Base-by-base conservation (phyloP, 73 alveolate genomes). In the Paramecium bursaria region DNA sequence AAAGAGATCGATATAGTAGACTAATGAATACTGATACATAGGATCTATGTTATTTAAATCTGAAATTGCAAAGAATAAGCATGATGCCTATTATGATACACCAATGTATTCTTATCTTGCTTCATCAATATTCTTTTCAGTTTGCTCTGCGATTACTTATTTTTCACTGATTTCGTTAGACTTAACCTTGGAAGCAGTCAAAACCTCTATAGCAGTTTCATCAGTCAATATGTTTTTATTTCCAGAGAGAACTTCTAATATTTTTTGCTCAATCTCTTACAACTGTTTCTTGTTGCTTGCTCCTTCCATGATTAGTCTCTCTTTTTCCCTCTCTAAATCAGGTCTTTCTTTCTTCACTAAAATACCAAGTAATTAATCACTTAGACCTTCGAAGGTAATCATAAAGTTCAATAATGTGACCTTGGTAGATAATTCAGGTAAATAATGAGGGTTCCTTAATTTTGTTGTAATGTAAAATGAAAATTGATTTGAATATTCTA, bases 311-410 rank as follows among this genome's bases (percentile, higher is more conserved):
- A 97, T 95, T 48, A 97, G 80, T 79, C 98, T 95, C 57, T 97
- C 98, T 93, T 94, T 96, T 74, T 96, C 98, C 29, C 94, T 97
- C 51, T 97, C 99, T n/a, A 98, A 79, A 77, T 95, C 98, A 11
- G 99, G 99, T 75, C 98, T 98, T 86, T 98, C 99, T 75, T 98
- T 97, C 75, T 94, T 94, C 14, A 98, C 99, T 52, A 98, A 97
- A 42, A 95, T 90, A 82, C 95, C 97, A 86, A 98, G 86, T 87
- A 98, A 86, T 87, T 98, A 97, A 87, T 97, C 99, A 88, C 94
- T 93, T 29, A 97, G 93, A 23, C 99, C 99, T 74, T 96, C 99
- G 87, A 91, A 97, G 30, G 99, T 97, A 87, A 97, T 97, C 97
- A 97, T 97, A 85, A 97, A 97, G 93, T 97, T 97, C 31, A 97